Conservation (phyloP, 2,329 filamentous ascomycete species). For the Microascus cirrosus region DNA sequence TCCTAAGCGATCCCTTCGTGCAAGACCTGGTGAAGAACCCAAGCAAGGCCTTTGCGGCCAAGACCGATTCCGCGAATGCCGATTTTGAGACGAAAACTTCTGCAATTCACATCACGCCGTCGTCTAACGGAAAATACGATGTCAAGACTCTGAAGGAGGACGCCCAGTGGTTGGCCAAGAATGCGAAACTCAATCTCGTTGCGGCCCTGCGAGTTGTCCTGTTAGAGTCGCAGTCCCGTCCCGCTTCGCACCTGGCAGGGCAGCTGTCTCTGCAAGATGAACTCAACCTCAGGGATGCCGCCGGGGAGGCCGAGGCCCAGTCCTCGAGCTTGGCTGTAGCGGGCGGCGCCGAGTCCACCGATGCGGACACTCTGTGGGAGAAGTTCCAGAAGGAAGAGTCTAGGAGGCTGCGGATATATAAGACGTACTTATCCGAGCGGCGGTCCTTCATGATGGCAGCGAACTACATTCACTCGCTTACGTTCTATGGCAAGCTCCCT, state of each 20-base stretch:
- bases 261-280: slow-evolving; percentile 70
- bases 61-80: slow-evolving; percentile 52
- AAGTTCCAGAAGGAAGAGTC: slow-evolving; percentile 52
- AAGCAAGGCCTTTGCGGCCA: slow-evolving; percentile 53
- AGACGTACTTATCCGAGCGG: slow-evolving; percentile 61
- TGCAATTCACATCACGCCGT: slow-evolving; percentile 70
- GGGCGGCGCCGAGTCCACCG: slow-evolving; percentile 30
- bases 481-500: slow-evolving; percentile 26
- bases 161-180: slow-evolving; percentile 73
- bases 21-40: slow-evolving; percentile 58
- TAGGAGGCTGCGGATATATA: slow-evolving; percentile 56
- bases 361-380: slow-evolving; percentile 42
- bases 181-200: slow-evolving; percentile 67
- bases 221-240: slow-evolving; percentile 72
- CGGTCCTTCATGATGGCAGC: slow-evolving; percentile 55
- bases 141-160: slow-evolving; percentile 75
- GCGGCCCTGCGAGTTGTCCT: slow-evolving; percentile 70
- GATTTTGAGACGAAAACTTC: slow-evolving; percentile 77
- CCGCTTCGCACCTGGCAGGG: slow-evolving; percentile 59
- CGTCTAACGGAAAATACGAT: slow-evolving; percentile 55
- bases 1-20: slow-evolving; percentile 61
- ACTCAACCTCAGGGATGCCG: slow-evolving; percentile 63
- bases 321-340: slow-evolving; percentile 45
- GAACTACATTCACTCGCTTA: slow-evolving; percentile 42
- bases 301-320: slow-evolving; percentile 51